Percentiles rank a stretch among this genome's conserved stretches.
phyloP scores from a whole-genome alignment of 495 filamentous ascomycete species.

The Penicillium salamii region DNA sequence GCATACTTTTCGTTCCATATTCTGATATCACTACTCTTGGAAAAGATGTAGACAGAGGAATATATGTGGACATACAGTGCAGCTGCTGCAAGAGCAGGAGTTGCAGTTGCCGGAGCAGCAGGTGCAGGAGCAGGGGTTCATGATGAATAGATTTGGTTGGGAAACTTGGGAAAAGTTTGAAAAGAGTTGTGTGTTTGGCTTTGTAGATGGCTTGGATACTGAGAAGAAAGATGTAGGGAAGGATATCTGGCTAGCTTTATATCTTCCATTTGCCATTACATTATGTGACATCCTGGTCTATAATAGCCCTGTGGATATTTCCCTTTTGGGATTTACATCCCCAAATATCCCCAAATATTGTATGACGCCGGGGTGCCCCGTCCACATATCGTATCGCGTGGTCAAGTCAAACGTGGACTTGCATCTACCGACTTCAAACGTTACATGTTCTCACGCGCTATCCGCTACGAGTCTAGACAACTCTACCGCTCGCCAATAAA shows the following conservation, averaged over 20 bases:
- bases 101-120: constrained; percentile 44
- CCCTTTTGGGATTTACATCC: not conserved
- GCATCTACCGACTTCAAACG: not conserved
- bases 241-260: constrained; percentile 17
- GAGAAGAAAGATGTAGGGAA: constrained; percentile 4
- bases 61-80: constrained; percentile 27
- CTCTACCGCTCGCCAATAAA: constrained; percentile 21
- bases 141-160: constrained; percentile 27
- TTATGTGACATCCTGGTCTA: not conserved
- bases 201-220: constrained; percentile 2
- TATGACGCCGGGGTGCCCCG: constrained; percentile 9
- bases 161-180: constrained; percentile 11
- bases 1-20: constrained; percentile 2
- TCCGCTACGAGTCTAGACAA: constrained; percentile 10
- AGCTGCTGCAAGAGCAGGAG: constrained; percentile 41
- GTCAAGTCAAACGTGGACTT: constrained; percentile 23
- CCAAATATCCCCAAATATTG: not conserved
- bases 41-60: not conserved
- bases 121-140: constrained; percentile 47
- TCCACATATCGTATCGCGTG: constrained; percentile 18
- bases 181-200: constrained; percentile 3
- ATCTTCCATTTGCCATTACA: not conserved
- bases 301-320: not conserved
- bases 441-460: constrained; percentile 21
- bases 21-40: not conserved